phyloP scores from a whole-genome alignment of 164 flowering plant genomes.

The Liquidambar formosana region DNA sequence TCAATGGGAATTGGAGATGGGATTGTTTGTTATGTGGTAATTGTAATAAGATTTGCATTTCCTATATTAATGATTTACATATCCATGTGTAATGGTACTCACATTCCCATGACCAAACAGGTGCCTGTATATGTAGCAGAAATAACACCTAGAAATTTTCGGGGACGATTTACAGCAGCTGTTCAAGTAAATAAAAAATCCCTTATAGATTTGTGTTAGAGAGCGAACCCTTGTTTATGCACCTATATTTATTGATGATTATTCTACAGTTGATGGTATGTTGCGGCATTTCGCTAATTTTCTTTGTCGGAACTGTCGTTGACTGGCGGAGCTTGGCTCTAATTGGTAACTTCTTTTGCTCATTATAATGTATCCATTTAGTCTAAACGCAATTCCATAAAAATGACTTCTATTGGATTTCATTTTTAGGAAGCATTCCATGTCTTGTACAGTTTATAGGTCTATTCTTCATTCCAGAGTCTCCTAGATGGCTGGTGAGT shows the following conservation, averaged over 20 bases:
- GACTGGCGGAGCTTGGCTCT: constrained; percentile 47
- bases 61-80: not conserved
- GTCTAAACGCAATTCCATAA: too few species aligned
- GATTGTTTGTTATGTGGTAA: constrained; percentile 45
- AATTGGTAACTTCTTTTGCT: constrained; percentile 26
- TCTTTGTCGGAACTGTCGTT: constrained; percentile 35
- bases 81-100: not conserved
- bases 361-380: not conserved
- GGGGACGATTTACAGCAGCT: constrained; percentile 42
- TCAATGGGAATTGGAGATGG: constrained; percentile 43
- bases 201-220: too few species aligned
- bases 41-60: not conserved
- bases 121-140: constrained; percentile 55
- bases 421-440: constrained; percentile 45
- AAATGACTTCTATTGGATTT: not conserved
- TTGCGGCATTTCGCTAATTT: constrained; percentile 37
- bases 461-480: constrained; percentile 52
- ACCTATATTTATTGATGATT: not conserved
- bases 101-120: constrained; percentile 7
- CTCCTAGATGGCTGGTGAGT: constrained; percentile 69
- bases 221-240: not conserved
- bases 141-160: constrained; percentile 50
- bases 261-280: constrained; percentile 43
- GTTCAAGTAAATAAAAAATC: constrained; percentile 31
- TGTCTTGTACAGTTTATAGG: constrained; percentile 42